Percentiles rank a stretch among this genome's conserved stretches.
Conservation (phyloP, 768 basidiomycete species). For the Tricholoma matsutake region DNA sequence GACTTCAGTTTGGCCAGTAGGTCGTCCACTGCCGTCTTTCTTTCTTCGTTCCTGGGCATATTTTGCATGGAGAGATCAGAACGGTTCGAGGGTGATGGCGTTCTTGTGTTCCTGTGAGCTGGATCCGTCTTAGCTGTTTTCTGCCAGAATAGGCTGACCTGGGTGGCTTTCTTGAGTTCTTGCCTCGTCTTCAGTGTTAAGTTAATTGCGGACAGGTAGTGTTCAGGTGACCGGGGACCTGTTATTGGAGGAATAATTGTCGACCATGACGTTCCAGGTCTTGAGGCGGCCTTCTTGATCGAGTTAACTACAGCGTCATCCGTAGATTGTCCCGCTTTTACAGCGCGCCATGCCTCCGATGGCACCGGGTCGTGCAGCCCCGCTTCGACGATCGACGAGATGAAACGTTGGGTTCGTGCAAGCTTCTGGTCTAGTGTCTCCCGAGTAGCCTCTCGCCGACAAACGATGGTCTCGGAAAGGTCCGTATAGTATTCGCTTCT, state of each 20-base stretch:
- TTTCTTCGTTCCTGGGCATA: conserved; percentile 13
- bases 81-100: conserved; percentile 14
- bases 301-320: conserved; percentile 43
- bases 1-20: conserved; percentile 24
- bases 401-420: conserved; percentile 31
- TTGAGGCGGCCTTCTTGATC: conserved; percentile 39
- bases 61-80: conserved; percentile 18
- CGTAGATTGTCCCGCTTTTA: conserved; percentile 29
- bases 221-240: conserved; percentile 28
- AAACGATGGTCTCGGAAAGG: conserved; percentile 25
- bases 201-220: conserved; percentile 33
- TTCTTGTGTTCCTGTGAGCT: conserved; percentile 9
- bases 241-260: conserved; percentile 34
- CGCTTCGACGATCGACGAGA: conserved; percentile 35
- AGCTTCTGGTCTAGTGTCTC: conserved; percentile 25
- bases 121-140: conserved; percentile 25
- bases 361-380: conserved; percentile 32
- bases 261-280: conserved; percentile 40
- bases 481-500: conserved; percentile 26
- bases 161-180: conserved; percentile 31
- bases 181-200: conserved; percentile 27
- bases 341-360: conserved; percentile 23
- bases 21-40: conserved; percentile 29
- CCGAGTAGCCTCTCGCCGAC: conserved; percentile 18
- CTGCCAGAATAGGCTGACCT: conserved; percentile 38